Evolutionary conservation across 2,329 filamentous ascomycete species (phyloP).

Genomic region (Penicillium vulpinum): DNA sequence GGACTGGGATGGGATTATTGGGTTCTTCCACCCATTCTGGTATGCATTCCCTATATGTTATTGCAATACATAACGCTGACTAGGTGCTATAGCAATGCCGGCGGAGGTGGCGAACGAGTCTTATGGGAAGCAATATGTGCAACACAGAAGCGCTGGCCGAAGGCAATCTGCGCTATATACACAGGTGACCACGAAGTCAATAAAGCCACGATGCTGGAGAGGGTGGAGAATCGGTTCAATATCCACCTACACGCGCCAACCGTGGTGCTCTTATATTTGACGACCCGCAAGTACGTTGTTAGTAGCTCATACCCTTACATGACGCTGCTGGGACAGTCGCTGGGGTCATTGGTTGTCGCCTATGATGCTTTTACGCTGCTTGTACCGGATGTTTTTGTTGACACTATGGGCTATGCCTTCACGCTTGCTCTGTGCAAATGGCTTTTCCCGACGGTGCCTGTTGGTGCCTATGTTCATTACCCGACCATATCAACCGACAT

Average conservation of each 20-base stretch:
- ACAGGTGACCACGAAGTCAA: constrained; percentile 89
- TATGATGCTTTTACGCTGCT: constrained; percentile 92
- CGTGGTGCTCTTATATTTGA: constrained; percentile 85
- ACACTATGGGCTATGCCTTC: constrained; percentile 98
- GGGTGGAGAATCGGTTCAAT: constrained; percentile 86
- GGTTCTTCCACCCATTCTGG: constrained; percentile 99
- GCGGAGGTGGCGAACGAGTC: constrained; percentile 91
- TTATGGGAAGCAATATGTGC: constrained; percentile 94
- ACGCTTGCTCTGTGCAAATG: constrained; percentile 77
- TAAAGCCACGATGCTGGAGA: constrained; percentile 74
- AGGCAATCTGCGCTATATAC: constrained; percentile 87
- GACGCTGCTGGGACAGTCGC: constrained; percentile 88
- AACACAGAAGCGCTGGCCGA: constrained; percentile 84
- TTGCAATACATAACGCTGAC: constrained; percentile 13
- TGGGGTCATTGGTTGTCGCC: constrained; percentile 82
- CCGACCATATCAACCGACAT: constrained; percentile 98
- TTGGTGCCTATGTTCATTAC: constrained; percentile 94
- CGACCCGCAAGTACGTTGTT: constrained; percentile 81
- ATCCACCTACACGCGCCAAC: constrained; percentile 82
- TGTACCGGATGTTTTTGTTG: constrained; percentile 89
- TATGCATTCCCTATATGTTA: constrained; percentile 41
- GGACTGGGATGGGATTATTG: constrained; percentile 81
- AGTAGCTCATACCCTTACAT: constrained; percentile 87
- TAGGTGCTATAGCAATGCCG: constrained; percentile 70
- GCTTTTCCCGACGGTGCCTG: constrained; percentile 77